Percentiles rank a stretch among this genome's conserved stretches.
phyloP scores from a whole-genome alignment of 345 rosid species.

The Gossypium bickii region DNA sequence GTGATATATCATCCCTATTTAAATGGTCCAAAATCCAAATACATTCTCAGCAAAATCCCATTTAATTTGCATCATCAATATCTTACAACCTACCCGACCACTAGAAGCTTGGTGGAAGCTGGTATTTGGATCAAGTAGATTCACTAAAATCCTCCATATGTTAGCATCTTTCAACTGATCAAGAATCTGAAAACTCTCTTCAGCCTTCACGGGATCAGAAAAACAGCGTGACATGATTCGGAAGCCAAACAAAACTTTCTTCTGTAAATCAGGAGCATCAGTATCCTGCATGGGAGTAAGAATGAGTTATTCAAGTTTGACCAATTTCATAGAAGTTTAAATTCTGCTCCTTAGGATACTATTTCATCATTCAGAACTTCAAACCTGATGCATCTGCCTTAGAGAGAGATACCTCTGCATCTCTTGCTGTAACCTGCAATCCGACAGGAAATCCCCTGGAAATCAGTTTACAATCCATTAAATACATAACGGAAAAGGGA shows the following conservation, averaged over 20 bases:
- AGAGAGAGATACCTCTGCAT: constrained; percentile 81
- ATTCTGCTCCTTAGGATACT: constrained; percentile 2
- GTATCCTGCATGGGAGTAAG: constrained; percentile 52
- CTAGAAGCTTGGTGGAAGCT: constrained; percentile 52
- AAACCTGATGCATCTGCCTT: constrained; percentile 84
- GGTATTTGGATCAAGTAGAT: constrained; percentile 68
- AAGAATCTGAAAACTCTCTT: constrained; percentile 83
- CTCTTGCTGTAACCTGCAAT: constrained; percentile 95
- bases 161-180: constrained; percentile 94
- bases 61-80: neutral
- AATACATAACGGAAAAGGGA: constrained; percentile 25
- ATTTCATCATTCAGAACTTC: constrained; percentile 21
- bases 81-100: constrained; percentile 57
- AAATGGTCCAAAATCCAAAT: neutral
- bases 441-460: constrained; percentile 37
- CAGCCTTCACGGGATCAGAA: constrained; percentile 72
- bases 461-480: constrained; percentile 34
- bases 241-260: constrained; percentile 70
- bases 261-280: constrained; percentile 78
- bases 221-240: constrained; percentile 86
- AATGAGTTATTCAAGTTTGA: constrained; percentile 16
- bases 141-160: constrained; percentile 81
- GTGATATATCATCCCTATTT: neutral
- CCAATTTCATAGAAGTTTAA: constrained; percentile 21
- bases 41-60: constrained; percentile 2